phyloP scores from a whole-genome alignment of 495 filamentous ascomycete species.

The Aspergillus bertholletiae region DNA sequence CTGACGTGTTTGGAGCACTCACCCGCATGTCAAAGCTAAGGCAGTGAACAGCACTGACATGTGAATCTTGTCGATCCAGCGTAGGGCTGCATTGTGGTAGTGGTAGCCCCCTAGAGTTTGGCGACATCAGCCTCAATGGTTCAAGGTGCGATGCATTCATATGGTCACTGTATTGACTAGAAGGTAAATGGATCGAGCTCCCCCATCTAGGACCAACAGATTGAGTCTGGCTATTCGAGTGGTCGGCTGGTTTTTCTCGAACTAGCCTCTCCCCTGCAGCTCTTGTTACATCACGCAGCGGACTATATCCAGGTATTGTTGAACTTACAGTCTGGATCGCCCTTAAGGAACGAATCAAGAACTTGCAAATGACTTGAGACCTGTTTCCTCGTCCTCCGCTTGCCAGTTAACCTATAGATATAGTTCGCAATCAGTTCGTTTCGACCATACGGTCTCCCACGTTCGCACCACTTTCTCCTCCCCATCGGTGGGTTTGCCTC shows the following conservation, averaged over 20 bases:
- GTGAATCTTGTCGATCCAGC: slow-evolving; percentile 20
- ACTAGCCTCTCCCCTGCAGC: slow-evolving; percentile 44
- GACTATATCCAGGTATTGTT: background rate
- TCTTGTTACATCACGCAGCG: background rate
- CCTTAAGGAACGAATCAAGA: slow-evolving; percentile 72
- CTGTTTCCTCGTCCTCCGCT: slow-evolving; percentile 71
- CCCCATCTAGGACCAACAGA: slow-evolving; percentile 36
- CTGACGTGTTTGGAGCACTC: slow-evolving; percentile 36
- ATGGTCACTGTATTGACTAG: slow-evolving; percentile 31
- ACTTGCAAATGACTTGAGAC: slow-evolving; percentile 98
- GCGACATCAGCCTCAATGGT: slow-evolving; percentile 29
- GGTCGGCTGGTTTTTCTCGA: slow-evolving; percentile 35
- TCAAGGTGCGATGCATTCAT: slow-evolving; percentile 30
- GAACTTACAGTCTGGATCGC: slow-evolving; percentile 52
- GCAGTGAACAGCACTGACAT: slow-evolving; percentile 32
- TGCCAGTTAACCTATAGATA: slow-evolving; percentile 67
- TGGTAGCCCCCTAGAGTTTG: slow-evolving; percentile 37
- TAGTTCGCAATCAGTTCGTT: slow-evolving; percentile 90
- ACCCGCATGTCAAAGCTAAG: slow-evolving; percentile 54
- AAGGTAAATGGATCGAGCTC: slow-evolving; percentile 34
- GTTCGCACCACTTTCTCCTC: slow-evolving; percentile 68
- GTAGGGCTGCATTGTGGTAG: slow-evolving; percentile 35
- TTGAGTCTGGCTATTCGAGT: slow-evolving; percentile 32
- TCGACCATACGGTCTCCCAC: slow-evolving; percentile 76
- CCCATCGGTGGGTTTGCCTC: slow-evolving; percentile 80